A percentile compares a stretch with the other conserved stretches of the same genome.
phyloP scores from a whole-genome alignment of 1,284 basidiomycete species.

The Sphaerobolus stellatus region DNA sequence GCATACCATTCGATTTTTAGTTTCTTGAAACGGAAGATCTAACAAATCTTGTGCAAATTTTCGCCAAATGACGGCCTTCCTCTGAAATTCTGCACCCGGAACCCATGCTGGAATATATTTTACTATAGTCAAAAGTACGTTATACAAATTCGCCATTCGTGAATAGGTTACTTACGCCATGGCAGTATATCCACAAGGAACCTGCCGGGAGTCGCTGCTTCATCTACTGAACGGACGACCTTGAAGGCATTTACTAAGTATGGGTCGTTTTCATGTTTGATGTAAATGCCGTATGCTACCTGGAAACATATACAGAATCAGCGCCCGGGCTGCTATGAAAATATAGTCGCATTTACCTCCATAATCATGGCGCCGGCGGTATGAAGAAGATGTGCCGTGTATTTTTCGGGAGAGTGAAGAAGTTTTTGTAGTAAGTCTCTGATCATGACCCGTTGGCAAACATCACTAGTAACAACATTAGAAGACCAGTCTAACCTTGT shows the following conservation, averaged over 20 bases:
- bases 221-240: neutral
- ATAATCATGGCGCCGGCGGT: neutral
- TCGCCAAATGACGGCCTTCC: too few relatives aligned
- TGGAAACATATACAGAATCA: neutral
- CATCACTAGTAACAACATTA: too few relatives aligned
- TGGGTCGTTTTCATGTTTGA: neutral
- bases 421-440: neutral
- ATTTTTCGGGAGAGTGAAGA: neutral
- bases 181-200: conserved; percentile 34
- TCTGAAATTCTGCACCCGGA: conserved; percentile 26
- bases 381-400: neutral
- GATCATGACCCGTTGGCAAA: too few relatives aligned
- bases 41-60: too few relatives aligned
- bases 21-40: too few relatives aligned
- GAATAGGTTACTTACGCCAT: conserved; percentile 23
- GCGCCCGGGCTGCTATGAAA: neutral
- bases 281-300: neutral
- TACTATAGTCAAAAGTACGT: conserved; percentile 15
- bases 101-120: conserved; percentile 25
- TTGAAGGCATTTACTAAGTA: neutral
- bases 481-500: conserved; percentile 6
- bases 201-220: conserved; percentile 18
- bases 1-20: too few relatives aligned
- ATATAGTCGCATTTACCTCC: neutral
- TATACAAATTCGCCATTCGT: neutral